Base-by-base conservation (phyloP, 306 rosid genomes). In the Biancaea sappan region DNA sequence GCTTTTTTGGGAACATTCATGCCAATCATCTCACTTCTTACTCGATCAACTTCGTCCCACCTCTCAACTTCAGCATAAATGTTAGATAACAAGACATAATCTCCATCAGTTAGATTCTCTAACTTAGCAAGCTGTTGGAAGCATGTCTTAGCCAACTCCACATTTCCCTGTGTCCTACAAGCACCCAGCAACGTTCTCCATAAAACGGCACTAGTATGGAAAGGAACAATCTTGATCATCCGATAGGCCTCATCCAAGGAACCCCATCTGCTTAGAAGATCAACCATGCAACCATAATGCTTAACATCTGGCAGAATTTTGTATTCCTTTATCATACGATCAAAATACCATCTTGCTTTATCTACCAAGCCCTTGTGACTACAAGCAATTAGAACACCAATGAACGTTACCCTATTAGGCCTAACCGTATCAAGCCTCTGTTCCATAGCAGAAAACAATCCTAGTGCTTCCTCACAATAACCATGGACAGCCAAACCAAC, bases 181-280 rank as follows among this genome's bases (percentile, higher is more conserved):
- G 86, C 96, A 75, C 90, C 86, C 71, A 88, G 46, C 91, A 90
- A 83, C 2, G 87, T 88, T 71, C 90, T 84, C 93, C 96, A 90
- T 52, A 88, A 69, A 73, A 88, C 50, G 0, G 77, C 75, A 40
- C 81, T 84, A 44, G 76, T 16, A 19, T 71, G 61, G 14, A 38
- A 71, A 31, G 90, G 82, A 24, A 73, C 50, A 2, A 75, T 61
- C 71, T 40, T 66, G 79, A 88, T 86, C 77, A 86, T 75, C 62
- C 75, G 72, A 64, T 65, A 78, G 7, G 91, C 93, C 75, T 88
- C 93, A 48, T 86, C 52, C 60, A 90, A 74, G 73, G 78, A 81
- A 37, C 93, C 93, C 70, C 81, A 73, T 85, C 96, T 79, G 77
- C 92, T 83, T 16, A 86, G 84, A 69, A 86, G 88, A 77, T 90